phyloP scores from a whole-genome alignment of 164 flowering plant genomes.

The Nelumbo lutea region DNA sequence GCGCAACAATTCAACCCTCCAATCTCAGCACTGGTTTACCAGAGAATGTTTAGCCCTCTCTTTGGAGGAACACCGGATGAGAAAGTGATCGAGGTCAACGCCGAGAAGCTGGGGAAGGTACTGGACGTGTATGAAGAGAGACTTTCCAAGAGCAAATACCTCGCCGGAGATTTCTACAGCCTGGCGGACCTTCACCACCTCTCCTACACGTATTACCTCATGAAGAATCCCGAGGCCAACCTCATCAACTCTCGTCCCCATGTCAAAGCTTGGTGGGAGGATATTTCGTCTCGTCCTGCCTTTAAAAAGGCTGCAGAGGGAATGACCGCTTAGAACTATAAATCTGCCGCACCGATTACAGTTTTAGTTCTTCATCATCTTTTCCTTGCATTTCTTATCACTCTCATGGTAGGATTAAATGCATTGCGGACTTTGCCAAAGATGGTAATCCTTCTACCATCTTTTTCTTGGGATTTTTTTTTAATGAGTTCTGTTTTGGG shows the following conservation, averaged over 20 bases:
- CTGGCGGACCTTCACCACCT: conserved; percentile 55
- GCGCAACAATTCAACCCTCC: conserved; percentile 35
- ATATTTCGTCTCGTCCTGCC: conserved; percentile 44
- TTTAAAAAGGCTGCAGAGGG: conserved; percentile 25
- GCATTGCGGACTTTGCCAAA: too few relatives aligned
- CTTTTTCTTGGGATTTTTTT: too few relatives aligned
- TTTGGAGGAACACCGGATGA: conserved; percentile 27
- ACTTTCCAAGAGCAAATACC: conserved; percentile 37
- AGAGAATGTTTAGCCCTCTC: conserved; percentile 28
- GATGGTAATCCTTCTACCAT: too few relatives aligned
- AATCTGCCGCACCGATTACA: too few relatives aligned
- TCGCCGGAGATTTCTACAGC: conserved; percentile 48
- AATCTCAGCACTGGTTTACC: conserved; percentile 24
- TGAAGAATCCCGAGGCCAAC: conserved; percentile 35
- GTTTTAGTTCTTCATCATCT: too few relatives aligned
- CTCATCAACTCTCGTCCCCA: conserved; percentile 34
- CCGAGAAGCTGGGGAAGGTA: conserved; percentile 36
- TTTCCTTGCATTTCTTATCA: too few relatives aligned
- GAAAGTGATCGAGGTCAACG: conserved; percentile 19
- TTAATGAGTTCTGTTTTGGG: too few relatives aligned
- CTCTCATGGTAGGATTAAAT: too few relatives aligned
- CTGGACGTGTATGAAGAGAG: conserved; percentile 48
- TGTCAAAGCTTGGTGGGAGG: conserved; percentile 69
- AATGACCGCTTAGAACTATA: background rate
- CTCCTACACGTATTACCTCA: conserved; percentile 35